Percentiles rank a stretch among this genome's conserved stretches.
Conservation (phyloP, 345 rosid genomes). For the Lenwebbia sp. region DNA sequence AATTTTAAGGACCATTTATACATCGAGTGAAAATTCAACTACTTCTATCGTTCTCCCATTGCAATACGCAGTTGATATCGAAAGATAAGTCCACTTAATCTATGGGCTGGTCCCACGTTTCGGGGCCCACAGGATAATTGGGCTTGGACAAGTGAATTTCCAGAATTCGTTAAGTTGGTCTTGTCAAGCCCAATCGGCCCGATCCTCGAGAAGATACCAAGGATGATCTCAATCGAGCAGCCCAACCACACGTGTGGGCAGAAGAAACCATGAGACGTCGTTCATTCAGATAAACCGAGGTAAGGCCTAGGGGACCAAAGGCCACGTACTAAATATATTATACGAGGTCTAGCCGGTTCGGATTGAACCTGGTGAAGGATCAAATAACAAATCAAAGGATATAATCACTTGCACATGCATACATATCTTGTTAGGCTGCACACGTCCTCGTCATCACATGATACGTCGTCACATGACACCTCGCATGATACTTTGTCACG, state of each 20-base stretch:
- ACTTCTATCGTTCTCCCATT: too few relatives aligned
- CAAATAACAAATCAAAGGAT: not conserved
- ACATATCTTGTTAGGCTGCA: not conserved
- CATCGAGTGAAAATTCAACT: too few relatives aligned
- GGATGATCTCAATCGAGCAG: too few relatives aligned
- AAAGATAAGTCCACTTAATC: not conserved
- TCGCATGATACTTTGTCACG: not conserved
- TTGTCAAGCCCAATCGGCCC: not conserved
- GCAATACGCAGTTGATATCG: not conserved
- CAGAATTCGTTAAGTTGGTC: not conserved
- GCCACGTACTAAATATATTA: too few relatives aligned
- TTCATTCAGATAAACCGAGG: too few relatives aligned
- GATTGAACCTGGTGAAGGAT: too few relatives aligned
- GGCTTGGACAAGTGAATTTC: not conserved
- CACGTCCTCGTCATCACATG: not conserved
- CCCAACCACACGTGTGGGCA: too few relatives aligned
- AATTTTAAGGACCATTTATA: too few relatives aligned
- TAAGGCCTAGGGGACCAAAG: too few relatives aligned
- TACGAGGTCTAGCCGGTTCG: too few relatives aligned
- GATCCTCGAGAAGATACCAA: not conserved
- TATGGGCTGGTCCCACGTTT: not conserved
- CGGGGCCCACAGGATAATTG: not conserved
- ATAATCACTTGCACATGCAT: not conserved
- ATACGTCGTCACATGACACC: not conserved
- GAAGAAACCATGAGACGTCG: too few relatives aligned